A percentile compares a stretch with the other conserved stretches of the same genome.
phyloP scores from a whole-genome alignment of 495 filamentous ascomycete genomes.

The Saxophila tyrrhenica region DNA sequence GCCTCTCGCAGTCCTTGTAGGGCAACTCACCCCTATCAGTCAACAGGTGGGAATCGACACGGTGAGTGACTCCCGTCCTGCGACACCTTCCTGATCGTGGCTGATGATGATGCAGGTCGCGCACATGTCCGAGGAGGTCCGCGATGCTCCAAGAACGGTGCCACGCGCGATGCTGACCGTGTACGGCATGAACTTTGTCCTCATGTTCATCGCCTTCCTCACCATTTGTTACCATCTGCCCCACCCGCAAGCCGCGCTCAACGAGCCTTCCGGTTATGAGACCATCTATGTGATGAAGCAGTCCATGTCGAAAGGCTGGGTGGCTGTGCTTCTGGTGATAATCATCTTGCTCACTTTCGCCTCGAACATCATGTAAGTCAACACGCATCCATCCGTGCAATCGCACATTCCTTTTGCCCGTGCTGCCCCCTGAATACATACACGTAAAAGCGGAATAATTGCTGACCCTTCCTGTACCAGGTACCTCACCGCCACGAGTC shows the following conservation, averaged over 20 bases:
- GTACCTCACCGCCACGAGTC: background rate
- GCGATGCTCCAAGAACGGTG: slow-evolving; percentile 21
- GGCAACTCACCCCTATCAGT: slow-evolving; percentile 5
- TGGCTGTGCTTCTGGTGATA: background rate
- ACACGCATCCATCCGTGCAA: background rate
- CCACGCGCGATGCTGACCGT: slow-evolving; percentile 22
- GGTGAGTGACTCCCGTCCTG: background rate
- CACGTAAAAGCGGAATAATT: background rate
- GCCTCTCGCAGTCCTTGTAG: background rate
- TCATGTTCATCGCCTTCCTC: background rate
- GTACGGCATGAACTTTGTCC: background rate
- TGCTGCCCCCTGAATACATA: background rate
- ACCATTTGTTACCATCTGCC: background rate
- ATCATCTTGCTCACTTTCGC: background rate
- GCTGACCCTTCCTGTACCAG: background rate
- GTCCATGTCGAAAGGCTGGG: background rate
- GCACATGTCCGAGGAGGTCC: slow-evolving; percentile 28
- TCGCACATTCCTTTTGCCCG: background rate
- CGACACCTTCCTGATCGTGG: background rate
- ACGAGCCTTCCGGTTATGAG: background rate
- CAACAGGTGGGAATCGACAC: slow-evolving; percentile 25
- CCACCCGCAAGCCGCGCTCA: background rate
- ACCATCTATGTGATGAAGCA: background rate
- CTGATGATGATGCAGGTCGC: background rate
- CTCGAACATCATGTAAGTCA: background rate